Percentiles rank a stretch among this genome's conserved stretches.
Conservation (phyloP, 768 basidiomycete species). For the Rhizopogon sp. region DNA sequence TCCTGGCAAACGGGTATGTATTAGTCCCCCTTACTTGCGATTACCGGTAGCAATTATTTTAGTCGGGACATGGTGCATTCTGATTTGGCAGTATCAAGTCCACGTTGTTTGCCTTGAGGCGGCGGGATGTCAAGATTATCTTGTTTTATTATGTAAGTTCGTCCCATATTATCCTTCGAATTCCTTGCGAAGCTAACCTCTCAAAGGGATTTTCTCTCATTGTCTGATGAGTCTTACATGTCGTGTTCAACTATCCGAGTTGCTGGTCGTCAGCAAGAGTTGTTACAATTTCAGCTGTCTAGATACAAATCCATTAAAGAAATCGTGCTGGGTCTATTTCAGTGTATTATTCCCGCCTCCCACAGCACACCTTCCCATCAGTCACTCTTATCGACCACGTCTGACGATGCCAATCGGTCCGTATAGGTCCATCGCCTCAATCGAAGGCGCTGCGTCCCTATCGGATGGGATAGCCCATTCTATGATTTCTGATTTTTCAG, state of each 20-base stretch:
- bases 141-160: conserved; percentile 40
- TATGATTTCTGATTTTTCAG: conserved; percentile 11
- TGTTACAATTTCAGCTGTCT: not conserved
- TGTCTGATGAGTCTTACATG: too few relatives aligned
- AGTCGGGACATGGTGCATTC: conserved; percentile 43
- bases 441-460: conserved; percentile 24
- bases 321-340: not conserved
- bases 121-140: conserved; percentile 35
- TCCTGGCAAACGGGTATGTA: conserved; percentile 27
- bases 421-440: conserved; percentile 29
- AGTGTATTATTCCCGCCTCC: conserved; percentile 9
- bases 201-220: conserved; percentile 1
- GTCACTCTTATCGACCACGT: conserved; percentile 43
- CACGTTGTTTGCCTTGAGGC: conserved; percentile 83
- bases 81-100: conserved; percentile 43
- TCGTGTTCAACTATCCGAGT: not conserved
- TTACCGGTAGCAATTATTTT: conserved; percentile 25
- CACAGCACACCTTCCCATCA: conserved; percentile 39
- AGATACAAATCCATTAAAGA: not conserved
- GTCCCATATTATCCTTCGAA: conserved; percentile 12
- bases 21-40: conserved; percentile 20
- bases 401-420: conserved; percentile 21
- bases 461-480: conserved; percentile 25
- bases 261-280: not conserved
- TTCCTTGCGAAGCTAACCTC: conserved; percentile 8